A percentile compares a stretch with the other conserved stretches of the same genome.
These are phyloP conservation scores for Shiraia bambusicola DNA, from an alignment of 2,329 filamentous ascomycete genomes.

Conservation along the genomic window DNA sequence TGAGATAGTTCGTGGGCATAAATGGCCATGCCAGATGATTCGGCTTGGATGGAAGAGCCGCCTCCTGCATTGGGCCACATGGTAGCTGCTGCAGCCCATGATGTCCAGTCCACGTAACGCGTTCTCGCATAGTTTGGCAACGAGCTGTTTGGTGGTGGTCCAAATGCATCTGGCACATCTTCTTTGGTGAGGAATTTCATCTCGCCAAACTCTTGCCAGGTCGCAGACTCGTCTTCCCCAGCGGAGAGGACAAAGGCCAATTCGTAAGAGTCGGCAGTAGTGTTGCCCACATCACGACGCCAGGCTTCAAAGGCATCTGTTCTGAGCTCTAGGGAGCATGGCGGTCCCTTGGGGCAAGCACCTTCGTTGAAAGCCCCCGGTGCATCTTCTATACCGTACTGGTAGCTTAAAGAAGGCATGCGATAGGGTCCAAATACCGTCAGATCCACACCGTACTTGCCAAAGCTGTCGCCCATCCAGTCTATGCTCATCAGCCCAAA, in stretches of 20 bases:
- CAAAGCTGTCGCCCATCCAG: constrained; percentile 59
- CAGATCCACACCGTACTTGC: constrained; percentile 56
- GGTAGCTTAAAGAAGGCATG: constrained; percentile 52
- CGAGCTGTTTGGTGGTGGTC: constrained; percentile 50
- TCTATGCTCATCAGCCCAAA: constrained; percentile 20
- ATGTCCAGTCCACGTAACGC: constrained; percentile 57
- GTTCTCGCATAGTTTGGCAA: constrained; percentile 52
- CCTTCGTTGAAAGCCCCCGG: constrained; percentile 50
- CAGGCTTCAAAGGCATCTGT: constrained; percentile 54
- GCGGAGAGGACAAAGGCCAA: constrained; percentile 58
- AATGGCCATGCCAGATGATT: constrained; percentile 56
- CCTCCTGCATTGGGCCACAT: constrained; percentile 58
- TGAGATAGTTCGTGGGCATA: constrained; percentile 58
- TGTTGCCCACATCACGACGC: constrained; percentile 55
- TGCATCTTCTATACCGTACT: constrained; percentile 54
- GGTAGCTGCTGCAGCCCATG: constrained; percentile 53
- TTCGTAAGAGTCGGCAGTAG: constrained; percentile 52
- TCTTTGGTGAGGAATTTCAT: constrained; percentile 54
- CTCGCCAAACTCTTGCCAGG: constrained; percentile 60
- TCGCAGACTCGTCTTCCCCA: constrained; percentile 58
- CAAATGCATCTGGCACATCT: constrained; percentile 53
- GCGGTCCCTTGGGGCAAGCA: constrained; percentile 49
- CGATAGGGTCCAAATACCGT: constrained; percentile 56
- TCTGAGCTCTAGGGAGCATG: constrained; percentile 52
- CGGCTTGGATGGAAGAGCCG: constrained; percentile 56